A percentile compares a stretch with the other conserved stretches of the same genome.
Conservation (phyloP, 441 rosid genomes). For the Eruca vesicaria region DNA sequence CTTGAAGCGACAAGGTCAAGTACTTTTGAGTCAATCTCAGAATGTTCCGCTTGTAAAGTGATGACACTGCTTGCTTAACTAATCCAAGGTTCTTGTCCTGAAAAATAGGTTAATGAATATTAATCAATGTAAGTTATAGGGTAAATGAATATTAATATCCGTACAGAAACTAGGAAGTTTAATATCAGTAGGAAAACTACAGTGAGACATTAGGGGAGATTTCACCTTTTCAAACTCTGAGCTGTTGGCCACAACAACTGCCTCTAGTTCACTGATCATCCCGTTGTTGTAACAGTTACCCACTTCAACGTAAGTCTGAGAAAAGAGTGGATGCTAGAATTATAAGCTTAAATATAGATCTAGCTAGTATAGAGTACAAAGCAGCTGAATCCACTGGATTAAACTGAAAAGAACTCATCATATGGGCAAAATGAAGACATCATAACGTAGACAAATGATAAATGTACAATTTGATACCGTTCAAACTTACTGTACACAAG, state of each 20-base stretch:
- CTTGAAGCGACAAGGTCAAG: constrained; percentile 95
- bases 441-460: not conserved
- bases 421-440: not conserved
- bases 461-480: too few relatives aligned
- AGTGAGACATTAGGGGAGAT: constrained; percentile 29
- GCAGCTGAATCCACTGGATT: not conserved
- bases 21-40: constrained; percentile 93
- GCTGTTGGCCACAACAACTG: constrained; percentile 48
- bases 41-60: constrained; percentile 92
- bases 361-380: not conserved
- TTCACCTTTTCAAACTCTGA: constrained; percentile 67
- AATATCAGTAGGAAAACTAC: too few relatives aligned
- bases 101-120: constrained; percentile 12
- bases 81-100: constrained; percentile 96
- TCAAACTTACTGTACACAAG: constrained; percentile 55
- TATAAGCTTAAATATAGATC: constrained; percentile 10
- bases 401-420: constrained; percentile 12
- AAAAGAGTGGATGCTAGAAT: constrained; percentile 29
- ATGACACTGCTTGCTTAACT: constrained; percentile 88
- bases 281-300: constrained; percentile 68
- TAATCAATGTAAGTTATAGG: constrained; percentile 10
- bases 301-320: constrained; percentile 72
- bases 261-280: constrained; percentile 58
- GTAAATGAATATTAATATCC: constrained; percentile 8
- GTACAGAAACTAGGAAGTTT: too few relatives aligned